Evolutionary conservation across 1,284 basidiomycete genomes (phyloP).

Genomic region (Moesziomyces globuligerus): DNA sequence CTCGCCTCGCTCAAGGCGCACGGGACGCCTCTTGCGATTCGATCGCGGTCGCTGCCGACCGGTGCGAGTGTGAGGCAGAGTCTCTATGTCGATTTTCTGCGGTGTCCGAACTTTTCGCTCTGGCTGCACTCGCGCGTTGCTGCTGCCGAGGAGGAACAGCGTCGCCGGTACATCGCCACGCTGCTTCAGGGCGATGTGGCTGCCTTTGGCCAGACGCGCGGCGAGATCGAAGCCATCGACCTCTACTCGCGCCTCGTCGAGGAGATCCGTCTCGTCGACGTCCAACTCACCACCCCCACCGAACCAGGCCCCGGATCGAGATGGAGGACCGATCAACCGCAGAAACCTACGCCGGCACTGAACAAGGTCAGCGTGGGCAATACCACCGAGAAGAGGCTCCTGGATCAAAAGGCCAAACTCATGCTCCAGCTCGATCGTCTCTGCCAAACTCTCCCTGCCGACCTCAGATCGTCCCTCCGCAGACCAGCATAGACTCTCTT

Average conservation of each 20-base stretch:
- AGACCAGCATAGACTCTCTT: slow-evolving; percentile 23
- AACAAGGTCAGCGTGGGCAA: neutral
- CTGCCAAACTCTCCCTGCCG: slow-evolving; percentile 51
- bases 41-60: slow-evolving; percentile 63
- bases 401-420: slow-evolving; percentile 38
- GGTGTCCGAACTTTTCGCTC: slow-evolving; percentile 62
- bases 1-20: slow-evolving; percentile 82
- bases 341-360: slow-evolving; percentile 14
- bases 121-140: slow-evolving; percentile 59
- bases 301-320: slow-evolving; percentile 51
- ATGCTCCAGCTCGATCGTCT: slow-evolving; percentile 46
- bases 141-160: slow-evolving; percentile 60
- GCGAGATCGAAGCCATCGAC: slow-evolving; percentile 61
- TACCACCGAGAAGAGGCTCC: slow-evolving; percentile 42
- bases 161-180: slow-evolving; percentile 49
- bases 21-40: slow-evolving; percentile 70
- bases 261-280: slow-evolving; percentile 55
- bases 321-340: slow-evolving; percentile 45
- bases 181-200: slow-evolving; percentile 58
- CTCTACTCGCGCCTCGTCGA: slow-evolving; percentile 54
- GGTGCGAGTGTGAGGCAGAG: slow-evolving; percentile 50
- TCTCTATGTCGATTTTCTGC: slow-evolving; percentile 61
- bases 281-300: slow-evolving; percentile 33
- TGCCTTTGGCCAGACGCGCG: slow-evolving; percentile 39
- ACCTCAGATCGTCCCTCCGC: slow-evolving; percentile 36